Base-by-base conservation (phyloP, 192 early-diverging fungal species). In the Coemansia aciculifera region DNA sequence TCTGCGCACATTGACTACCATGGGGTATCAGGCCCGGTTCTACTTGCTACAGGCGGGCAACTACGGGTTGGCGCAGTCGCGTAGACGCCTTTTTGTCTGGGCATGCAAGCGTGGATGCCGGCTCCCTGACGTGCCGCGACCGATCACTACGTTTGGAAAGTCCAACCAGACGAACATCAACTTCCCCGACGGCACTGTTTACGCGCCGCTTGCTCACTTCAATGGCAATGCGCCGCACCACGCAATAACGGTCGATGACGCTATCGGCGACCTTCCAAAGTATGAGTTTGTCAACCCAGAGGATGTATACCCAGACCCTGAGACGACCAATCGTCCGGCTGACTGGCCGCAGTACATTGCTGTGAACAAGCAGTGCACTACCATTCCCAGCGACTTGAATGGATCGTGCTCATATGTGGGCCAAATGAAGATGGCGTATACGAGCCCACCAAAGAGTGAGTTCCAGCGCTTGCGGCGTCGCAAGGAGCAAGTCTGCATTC, bases 21-120 rank as follows among this genome's bases (percentile, higher is more conserved):
- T 91, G 83, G 89, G 89, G 21, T 91, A 90, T 59, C 89, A 90
- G 64, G 84, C 83, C 5, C 74, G 87, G 8, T 87, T 90, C 64
- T 81, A 83, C 54, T 72, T 91, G 17, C 73, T 88, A 32, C 90
- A 91, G 39, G 89, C 89, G 4, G 89, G 86, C 8, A 78, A 87
- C 69, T 80, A 86, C 67, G 88, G 86, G 21, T 61, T 90, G 21
- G 84, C 89, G 19, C 90, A 91, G 66, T 85, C 81, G 19, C 87
- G 90, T 24, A 79, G 87, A 9, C 87, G 90, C 0, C 62, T 90
- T 46, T 89, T 91, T 71, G 78, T 91, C 21, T 88, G 87, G 87
- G 90, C 80, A 1, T 82, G 84, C 27, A 84, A 85, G 59, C 82
- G 83, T 17, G 86, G 86, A 1, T 68, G 65, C 29, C 67, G 67